Conservation (phyloP, 1,284 basidiomycete genomes). For the Coniferiporia weirii region DNA sequence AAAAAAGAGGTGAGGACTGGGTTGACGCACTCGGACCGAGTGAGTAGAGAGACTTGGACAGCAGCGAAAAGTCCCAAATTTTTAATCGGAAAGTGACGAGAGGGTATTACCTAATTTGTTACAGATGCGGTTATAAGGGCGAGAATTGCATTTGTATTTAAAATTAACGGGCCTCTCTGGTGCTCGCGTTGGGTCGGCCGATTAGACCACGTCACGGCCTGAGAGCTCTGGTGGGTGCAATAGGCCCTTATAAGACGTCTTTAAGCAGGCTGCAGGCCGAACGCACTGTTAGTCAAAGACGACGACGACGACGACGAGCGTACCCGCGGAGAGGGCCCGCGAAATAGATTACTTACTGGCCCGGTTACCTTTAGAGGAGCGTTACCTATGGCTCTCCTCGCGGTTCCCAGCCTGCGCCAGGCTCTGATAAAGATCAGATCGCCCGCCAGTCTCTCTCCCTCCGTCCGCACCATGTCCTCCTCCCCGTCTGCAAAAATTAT, state of each 20-base stretch:
- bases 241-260: too few species aligned
- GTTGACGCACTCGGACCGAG: neutral
- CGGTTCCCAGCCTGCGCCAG: conserved; percentile 16
- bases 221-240: too few species aligned
- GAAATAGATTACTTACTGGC: neutral
- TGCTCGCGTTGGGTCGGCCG: too few species aligned
- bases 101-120: neutral
- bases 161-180: too few species aligned
- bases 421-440: neutral
- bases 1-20: too few species aligned
- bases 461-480: conserved; percentile 36
- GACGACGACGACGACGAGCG: neutral
- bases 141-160: too few species aligned
- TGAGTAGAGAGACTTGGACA: neutral
- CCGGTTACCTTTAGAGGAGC: neutral
- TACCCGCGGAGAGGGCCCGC: neutral
- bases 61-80: neutral
- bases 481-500: conserved; percentile 55
- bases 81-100: neutral
- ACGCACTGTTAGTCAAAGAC: too few species aligned
- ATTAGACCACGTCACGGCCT: too few species aligned
- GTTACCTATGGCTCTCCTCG: neutral
- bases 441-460: neutral
- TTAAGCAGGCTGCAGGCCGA: too few species aligned
- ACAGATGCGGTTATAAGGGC: too few species aligned